phyloP scores from a whole-genome alignment of 2,329 filamentous ascomycete genomes.

The Leptographium wingfieldii region DNA sequence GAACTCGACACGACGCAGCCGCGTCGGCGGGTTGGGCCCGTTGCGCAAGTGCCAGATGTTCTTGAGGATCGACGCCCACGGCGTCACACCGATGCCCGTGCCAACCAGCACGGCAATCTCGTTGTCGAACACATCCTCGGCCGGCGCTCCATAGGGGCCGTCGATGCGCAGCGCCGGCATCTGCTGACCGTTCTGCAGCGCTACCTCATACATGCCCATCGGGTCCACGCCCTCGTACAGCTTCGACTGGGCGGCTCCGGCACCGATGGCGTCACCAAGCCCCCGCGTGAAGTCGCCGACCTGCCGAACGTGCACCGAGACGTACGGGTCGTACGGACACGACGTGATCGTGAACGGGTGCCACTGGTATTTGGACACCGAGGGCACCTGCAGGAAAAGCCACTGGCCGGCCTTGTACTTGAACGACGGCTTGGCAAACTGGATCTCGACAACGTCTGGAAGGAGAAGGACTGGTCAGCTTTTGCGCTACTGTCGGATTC shows the following conservation, averaged over 20 bases:
- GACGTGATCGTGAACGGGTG: slow-evolving; percentile 99
- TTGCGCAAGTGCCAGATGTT: slow-evolving; percentile 97
- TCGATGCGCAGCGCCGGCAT: slow-evolving; percentile 89
- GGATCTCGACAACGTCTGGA: slow-evolving; percentile 84
- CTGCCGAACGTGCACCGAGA: slow-evolving; percentile 89
- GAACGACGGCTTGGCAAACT: slow-evolving; percentile 93
- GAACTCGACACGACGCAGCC: slow-evolving; percentile 90
- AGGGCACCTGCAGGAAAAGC: slow-evolving; percentile 90
- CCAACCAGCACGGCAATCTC: slow-evolving; percentile 78
- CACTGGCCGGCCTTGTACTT: slow-evolving; percentile 97
- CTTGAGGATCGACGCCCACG: slow-evolving; percentile 81
- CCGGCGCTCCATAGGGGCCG: slow-evolving; percentile 90
- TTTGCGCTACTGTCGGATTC: no score
- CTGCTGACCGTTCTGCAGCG: slow-evolving; percentile 79
- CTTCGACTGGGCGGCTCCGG: slow-evolving; percentile 74
- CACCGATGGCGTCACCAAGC: slow-evolving; percentile 93
- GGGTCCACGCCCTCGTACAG: slow-evolving; percentile 85
- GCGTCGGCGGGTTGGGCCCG: slow-evolving; percentile 74
- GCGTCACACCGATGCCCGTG: slow-evolving; percentile 77
- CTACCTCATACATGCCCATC: slow-evolving; percentile 96
- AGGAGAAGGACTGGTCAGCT: background rate
- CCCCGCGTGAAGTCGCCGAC: slow-evolving; percentile 90
- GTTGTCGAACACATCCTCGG: slow-evolving; percentile 93
- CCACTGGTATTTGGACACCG: slow-evolving; percentile 84
- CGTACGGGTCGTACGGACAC: slow-evolving; percentile 88